Base-by-base conservation (phyloP, 495 filamentous ascomycete genomes). In the Aspergillus carlsbadensis region DNA sequence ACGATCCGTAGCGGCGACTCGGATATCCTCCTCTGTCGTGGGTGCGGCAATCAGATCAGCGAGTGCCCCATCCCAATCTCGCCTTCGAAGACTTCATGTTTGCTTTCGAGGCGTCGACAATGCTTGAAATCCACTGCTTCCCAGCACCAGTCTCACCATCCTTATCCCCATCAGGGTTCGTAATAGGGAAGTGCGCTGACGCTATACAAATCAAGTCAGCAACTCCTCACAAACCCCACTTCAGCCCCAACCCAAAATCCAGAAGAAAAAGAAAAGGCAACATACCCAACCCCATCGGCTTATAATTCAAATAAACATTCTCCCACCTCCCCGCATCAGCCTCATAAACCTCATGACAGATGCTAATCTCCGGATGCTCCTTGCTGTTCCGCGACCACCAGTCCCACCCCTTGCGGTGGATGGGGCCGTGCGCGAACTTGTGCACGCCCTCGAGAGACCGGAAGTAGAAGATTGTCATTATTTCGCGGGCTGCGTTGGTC, bases 311-410 rank as follows among this genome's bases (percentile, higher is more conserved):
- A 24, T 34, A 54, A n/a, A 54, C 18, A 22, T 43, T 54, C 22
- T 54, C 51, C 51, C 51, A 54, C 3, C 10, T 14, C 7, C 51
- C 51, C 6, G 51, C 26, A 11, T 39, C 26, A 6, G 51, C 51
- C 26, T 54, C 51, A 15, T 44, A 54, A 2, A 54, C 51, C 39
- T 54, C 51, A 35, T 54, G 51, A 29, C 43, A 44, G 17, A 54
- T 43, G 20, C 51, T 54, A 29, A 54, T 44, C 29, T 54, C 39
- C 3, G 39, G 20, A 35, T 54, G 24, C 10, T 44, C 24, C 51
- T 54, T 54, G 39, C 18, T 14, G 8, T 39, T 54, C 22, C 26
- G 22, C 15, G 35, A 34, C 51, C 51, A 54, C 51, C 51, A 54
- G 39, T 44, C 39, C 51, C 51, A 54, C 7, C 51, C 51, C 17